Percentiles rank a stretch among this genome's conserved stretches.
Evolutionary conservation across 106 monocot species (phyloP).

Genomic region (Dioscorea zingiberensis): DNA sequence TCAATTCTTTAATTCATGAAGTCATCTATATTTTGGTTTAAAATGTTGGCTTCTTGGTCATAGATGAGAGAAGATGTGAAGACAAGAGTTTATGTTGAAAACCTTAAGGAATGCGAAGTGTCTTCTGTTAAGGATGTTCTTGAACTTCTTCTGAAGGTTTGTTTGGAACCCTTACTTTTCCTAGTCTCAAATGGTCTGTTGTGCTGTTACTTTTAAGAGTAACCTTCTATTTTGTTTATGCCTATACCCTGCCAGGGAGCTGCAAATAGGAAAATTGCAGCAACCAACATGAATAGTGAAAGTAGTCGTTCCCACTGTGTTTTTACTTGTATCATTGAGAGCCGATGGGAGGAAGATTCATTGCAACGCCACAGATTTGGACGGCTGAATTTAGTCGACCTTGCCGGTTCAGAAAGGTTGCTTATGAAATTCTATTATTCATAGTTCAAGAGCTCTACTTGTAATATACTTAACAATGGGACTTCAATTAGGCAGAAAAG

Average conservation of each 20-base stretch:
- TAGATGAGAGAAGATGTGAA: constrained; percentile 72
- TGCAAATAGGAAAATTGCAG: constrained; percentile 74
- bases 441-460: not conserved
- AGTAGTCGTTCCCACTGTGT: constrained; percentile 81
- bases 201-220: not conserved
- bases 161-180: not conserved
- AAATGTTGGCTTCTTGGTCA: not conserved
- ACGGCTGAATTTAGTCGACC: constrained; percentile 67
- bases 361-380: constrained; percentile 48
- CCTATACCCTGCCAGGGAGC: constrained; percentile 30
- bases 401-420: constrained; percentile 84
- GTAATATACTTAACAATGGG: not conserved
- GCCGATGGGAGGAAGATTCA: constrained; percentile 62
- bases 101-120: constrained; percentile 50
- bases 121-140: constrained; percentile 51
- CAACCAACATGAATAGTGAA: constrained; percentile 70
- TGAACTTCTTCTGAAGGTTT: constrained; percentile 53
- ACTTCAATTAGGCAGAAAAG: constrained; percentile 65
- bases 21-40: not conserved
- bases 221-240: not conserved
- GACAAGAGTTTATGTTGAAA: constrained; percentile 75
- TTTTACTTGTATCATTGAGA: constrained; percentile 68
- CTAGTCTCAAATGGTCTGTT: not conserved
- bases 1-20: too few species aligned
- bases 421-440: not conserved